Evolutionary conservation across 202 grass and related monocot species (phyloP), one percentile per base, ranked within the genome.

Genomic region (Panicum virgatum): DNA sequence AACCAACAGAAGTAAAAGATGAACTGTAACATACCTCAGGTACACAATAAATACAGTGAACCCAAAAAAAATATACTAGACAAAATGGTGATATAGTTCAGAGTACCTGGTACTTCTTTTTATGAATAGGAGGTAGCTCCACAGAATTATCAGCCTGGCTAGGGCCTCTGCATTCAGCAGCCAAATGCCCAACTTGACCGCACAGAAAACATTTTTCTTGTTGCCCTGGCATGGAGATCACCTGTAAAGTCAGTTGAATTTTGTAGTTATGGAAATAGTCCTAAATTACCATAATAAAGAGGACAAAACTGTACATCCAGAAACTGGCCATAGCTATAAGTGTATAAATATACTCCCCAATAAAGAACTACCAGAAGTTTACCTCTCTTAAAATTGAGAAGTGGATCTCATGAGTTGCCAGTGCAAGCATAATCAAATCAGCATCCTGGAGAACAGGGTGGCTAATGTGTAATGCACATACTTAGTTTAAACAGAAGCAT

Each of bases 331-430:
- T 37, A 46, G 20, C 68, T 76, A 64, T 27, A 79, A 56, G 19
- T 62, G 59, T 36, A 62, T 79, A 65, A 34, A 57, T 39, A 73
- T 59, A 84, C n/a, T 45, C 83, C 14, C 71, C 22, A 34, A 43
- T 6, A 83, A 64, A 52, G 15, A 77, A 65, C 12, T 9, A 25
- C 78, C 39, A 84, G 46, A 78, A 85, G 72, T 44, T 72, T 84
- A 92, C 96, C 96, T 96, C 92, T 88, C 96, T 89, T 92, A 99
- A 94, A 90, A 99, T 96, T 65, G 92, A 99, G 91, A 99, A 99
- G 74, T 93, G 96, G 72, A 99, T 16, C 83, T 96, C 96, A 15
- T 96, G 96, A 47, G 92, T 99, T 42, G 96, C 92, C 85, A 99
- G 89, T 82, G 92, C 89, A 88, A 99, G 89, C 96, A 99, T 99